Evolutionary conservation across 345 rosid genomes (phyloP).

Genomic region (Sisymbrium irio): DNA sequence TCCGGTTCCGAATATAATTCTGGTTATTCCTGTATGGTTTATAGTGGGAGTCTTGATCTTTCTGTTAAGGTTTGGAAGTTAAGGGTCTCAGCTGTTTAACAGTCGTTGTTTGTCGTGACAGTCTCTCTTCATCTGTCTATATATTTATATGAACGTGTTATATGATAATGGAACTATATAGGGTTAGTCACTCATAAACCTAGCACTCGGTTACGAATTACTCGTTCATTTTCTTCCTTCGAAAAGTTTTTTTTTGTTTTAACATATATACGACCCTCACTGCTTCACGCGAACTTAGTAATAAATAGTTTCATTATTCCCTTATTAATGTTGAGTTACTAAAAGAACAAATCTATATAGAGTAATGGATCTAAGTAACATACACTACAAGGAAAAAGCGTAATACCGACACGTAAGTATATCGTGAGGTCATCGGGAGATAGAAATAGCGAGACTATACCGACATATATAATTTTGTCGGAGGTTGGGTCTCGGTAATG

Average conservation of each 20-base stretch:
- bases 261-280: neutral
- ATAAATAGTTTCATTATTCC: neutral
- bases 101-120: neutral
- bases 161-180: neutral
- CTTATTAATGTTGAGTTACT: neutral
- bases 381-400: no score
- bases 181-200: conserved; percentile 1
- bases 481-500: no score
- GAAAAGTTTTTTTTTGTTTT: no score
- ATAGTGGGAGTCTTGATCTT: conserved; percentile 68
- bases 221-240: neutral
- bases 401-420: no score
- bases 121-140: neutral
- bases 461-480: no score
- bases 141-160: neutral
- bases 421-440: no score
- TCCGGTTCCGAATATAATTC: conserved; percentile 14
- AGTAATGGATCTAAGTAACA: neutral
- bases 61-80: conserved; percentile 54
- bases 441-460: no score
- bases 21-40: conserved; percentile 41
- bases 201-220: neutral
- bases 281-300: neutral
- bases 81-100: conserved; percentile 24
- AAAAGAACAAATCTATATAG: neutral